Evolutionary conservation across 495 filamentous ascomycete genomes (phyloP), one percentile per base, ranked within the genome.

Genomic region (Penicillium parvum): DNA sequence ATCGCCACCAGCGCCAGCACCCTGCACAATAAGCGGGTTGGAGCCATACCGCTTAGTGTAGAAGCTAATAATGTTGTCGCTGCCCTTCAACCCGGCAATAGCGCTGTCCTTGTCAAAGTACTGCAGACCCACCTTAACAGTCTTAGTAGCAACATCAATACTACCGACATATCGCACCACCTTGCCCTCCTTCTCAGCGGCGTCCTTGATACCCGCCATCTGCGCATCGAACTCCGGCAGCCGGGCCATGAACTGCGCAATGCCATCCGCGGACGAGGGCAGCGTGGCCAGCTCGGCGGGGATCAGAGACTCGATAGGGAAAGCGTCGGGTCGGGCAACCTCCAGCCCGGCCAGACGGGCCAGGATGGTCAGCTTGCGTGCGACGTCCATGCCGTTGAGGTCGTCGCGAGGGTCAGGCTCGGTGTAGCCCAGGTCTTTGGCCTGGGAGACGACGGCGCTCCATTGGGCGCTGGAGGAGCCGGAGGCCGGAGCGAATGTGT

Each of bases 1-100:
- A 19, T 95, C 91, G 29, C 85, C 89, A 52, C 92, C 92, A 39
- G 92, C 92, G 38, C 90, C 92, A 26, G 89, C 90, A 44, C 92
- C 92, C 73, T 96, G 90, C 35, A 98, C 81, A 58, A 96, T 92
- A 40, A 96, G 67, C 9, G 92, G 87, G 61, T 90, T 94, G 45
- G 71, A 72, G 27, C 88, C 88, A 60, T 98, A 97, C 53, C 92
- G 79, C 73, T 90, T 84, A 32, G 92, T 96, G 66, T 92, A 95
- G 75, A 98, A 95, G 75, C 82, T 92, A 57, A 98, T 92, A 59
- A 96, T 91, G 71, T 97, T 97, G 61, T 96, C 92, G 65, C 89
- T 96, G 26, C 92, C 92, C 74, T 95, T 94, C 43, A 97, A 71
- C 25, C 85, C 85, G 20, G 91, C 92, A 65, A 97, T 94, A 21